phyloP scores from a whole-genome alignment of 768 basidiomycete species.

The Amanita molliuscula region DNA sequence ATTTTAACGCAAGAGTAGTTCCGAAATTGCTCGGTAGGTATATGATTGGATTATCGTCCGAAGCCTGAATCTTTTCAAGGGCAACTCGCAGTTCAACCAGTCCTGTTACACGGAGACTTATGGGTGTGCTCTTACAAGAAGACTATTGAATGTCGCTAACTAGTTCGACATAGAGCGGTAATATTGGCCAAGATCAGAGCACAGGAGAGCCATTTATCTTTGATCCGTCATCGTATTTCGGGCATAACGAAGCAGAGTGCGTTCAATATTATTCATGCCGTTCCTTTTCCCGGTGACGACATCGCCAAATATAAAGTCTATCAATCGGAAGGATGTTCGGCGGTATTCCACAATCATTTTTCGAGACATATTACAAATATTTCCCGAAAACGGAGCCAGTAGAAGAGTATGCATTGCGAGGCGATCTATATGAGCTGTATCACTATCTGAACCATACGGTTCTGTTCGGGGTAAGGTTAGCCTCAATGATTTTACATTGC shows the following conservation, averaged over 20 bases:
- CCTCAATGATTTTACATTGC: conserved; percentile 6
- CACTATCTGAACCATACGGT: conserved; percentile 79
- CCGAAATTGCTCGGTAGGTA: conserved; percentile 48
- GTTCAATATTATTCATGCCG: conserved; percentile 13
- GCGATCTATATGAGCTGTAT: conserved; percentile 67
- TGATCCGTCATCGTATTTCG: conserved; percentile 72
- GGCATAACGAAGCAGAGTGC: conserved; percentile 78
- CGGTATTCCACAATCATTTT: conserved; percentile 58
- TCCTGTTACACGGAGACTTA: conserved; percentile 69
- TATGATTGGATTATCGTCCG: background rate
- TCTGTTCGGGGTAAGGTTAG: conserved; percentile 57
- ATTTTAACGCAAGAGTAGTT: conserved; percentile 41
- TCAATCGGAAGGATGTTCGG: conserved; percentile 76
- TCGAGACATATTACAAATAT: conserved; percentile 50
- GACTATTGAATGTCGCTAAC: background rate
- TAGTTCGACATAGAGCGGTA: conserved; percentile 46
- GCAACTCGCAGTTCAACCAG: conserved; percentile 48
- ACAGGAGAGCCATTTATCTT: conserved; percentile 59
- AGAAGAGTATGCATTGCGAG: conserved; percentile 52
- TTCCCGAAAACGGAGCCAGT: conserved; percentile 56
- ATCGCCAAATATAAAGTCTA: conserved; percentile 30
- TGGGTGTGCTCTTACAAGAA: conserved; percentile 39
- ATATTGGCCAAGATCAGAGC: conserved; percentile 46
- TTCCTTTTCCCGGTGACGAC: background rate
- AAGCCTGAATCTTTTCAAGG: conserved; percentile 17